phyloP scores from a whole-genome alignment of 345 rosid species.

The Salix exigua region DNA sequence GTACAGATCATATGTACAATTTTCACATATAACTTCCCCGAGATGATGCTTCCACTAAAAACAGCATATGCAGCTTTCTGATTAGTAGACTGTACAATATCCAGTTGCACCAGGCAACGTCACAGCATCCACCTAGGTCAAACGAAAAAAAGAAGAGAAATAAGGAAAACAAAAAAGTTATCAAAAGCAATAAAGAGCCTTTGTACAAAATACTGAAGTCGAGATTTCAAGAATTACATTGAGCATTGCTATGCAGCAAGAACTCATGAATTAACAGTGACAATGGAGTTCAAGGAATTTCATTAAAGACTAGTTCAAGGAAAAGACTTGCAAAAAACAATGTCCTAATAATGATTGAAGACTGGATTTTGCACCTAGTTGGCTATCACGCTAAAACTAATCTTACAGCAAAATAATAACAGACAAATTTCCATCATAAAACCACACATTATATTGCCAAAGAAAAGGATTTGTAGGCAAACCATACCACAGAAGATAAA shows the following conservation, averaged over 20 bases:
- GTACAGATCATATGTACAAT: neutral
- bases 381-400: neutral
- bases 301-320: neutral
- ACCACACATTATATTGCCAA: neutral
- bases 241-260: neutral
- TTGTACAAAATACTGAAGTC: neutral
- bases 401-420: neutral
- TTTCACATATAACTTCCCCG: neutral
- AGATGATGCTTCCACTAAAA: neutral
- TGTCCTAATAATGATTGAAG: neutral
- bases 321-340: neutral
- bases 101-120: neutral
- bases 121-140: neutral
- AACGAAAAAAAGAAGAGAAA: neutral
- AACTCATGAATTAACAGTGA: neutral
- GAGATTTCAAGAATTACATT: neutral
- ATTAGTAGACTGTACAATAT: slow-evolving; percentile 6
- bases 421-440: neutral
- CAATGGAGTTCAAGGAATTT: neutral
- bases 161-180: neutral
- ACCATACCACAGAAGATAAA: slow-evolving; percentile 7
- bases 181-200: neutral
- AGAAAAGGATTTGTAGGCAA: neutral
- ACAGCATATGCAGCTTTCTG: neutral
- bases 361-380: neutral